Evolutionary conservation across 78 protist genomes (phyloP).

Genomic region (Dictyostelium discoideum): DNA sequence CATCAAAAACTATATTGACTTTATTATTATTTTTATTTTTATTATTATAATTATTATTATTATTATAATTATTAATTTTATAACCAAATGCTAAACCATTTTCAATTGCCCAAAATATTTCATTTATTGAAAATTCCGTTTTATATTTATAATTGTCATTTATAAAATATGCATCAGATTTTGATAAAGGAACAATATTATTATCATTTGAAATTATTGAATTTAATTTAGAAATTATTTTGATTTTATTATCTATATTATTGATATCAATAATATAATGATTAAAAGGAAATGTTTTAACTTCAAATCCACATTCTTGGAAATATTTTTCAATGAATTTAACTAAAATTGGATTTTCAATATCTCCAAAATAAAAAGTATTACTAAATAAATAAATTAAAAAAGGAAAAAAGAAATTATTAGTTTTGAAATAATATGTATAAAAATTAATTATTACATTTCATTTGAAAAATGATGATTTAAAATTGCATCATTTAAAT

Average conservation of each 20-base stretch:
- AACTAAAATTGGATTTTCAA: neutral
- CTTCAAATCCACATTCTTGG: neutral
- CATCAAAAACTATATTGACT: too few species aligned
- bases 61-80: neutral
- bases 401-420: too few species aligned
- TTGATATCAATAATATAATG: neutral
- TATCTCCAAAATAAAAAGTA: neutral
- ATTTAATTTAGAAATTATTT: too few species aligned
- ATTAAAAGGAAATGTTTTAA: too few species aligned
- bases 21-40: too few species aligned
- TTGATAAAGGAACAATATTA: neutral
- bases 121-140: neutral
- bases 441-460: neutral
- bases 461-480: neutral
- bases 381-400: neutral
- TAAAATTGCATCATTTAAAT: too few species aligned
- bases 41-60: too few species aligned
- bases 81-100: conserved; percentile 6
- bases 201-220: neutral
- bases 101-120: neutral
- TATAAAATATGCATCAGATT: neutral
- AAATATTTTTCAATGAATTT: neutral
- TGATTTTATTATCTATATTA: too few species aligned
- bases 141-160: too few species aligned
- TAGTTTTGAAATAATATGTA: too few species aligned